Evolutionary conservation across 2,329 filamentous ascomycete species (phyloP), one percentile per base, ranked within the genome.

Genomic region (Magnaporthiopsis rhizophila): DNA sequence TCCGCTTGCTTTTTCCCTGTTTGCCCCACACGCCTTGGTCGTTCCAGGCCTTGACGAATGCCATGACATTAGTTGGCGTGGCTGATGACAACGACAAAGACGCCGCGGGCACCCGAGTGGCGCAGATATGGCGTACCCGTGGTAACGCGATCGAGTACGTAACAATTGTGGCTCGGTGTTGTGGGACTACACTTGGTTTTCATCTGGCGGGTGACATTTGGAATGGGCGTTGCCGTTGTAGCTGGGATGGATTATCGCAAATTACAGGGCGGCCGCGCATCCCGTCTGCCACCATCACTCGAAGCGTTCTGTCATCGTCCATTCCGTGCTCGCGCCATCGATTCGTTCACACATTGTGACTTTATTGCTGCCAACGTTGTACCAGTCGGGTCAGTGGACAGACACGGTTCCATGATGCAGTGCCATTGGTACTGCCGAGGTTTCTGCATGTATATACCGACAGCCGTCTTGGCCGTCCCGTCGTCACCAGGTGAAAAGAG

Each of bases 1-100:
- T 53, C 45, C n/a, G 21, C 21, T n/a, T 11, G 45, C 8, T 53
- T 21, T 9, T 53, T 53, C n/a, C 12, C 45, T 53, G 21, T 12
- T 58, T 21, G 24, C 57, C 24, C 57, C 57, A 30, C 57, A 28
- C 13, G 57, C 30, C 57, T 26, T 21, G 12, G 24, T 3, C 38
- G 13, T 18, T 18, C 38, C 13, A 45, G 32, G 21, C 36, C 59
- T 59, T 62, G 56, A 62, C 60, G 64, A 62, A 26, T 28, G 56
- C 60, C 56, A 65, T 65, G 64, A 65, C 58, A 65, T 65, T 57
- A 45, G 34, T 32, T 15, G 45, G 12, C 61, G 64, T 65, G 64
- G 64, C 64, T 63, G 53, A 63, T 63, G 56, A 30, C 53, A 58
- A 36, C 9, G n/a, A 21, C 2, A 53, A 24, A 50, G 11, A 34